Evolutionary conservation across 768 basidiomycete species (phyloP).

Genomic region (Macrolepiota fuliginosa): DNA sequence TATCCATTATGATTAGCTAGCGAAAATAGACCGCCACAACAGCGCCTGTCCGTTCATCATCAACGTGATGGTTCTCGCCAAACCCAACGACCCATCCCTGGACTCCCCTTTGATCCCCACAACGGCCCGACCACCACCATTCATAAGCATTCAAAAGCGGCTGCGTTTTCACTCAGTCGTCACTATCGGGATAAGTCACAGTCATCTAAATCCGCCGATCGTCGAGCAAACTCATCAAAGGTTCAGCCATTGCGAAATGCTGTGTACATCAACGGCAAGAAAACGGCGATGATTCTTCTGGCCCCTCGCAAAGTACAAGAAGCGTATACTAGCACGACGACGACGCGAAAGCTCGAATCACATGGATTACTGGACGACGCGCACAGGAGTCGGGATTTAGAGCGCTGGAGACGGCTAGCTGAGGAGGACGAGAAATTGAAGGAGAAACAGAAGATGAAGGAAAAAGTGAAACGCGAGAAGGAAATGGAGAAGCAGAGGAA

Average conservation of each 20-base stretch:
- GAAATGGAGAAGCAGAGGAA: conserved; percentile 27
- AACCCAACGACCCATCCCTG: not conserved
- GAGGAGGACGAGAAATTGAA: conserved; percentile 22
- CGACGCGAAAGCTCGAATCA: conserved; percentile 63
- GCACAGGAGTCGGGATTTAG: conserved; percentile 31
- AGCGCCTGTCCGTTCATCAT: conserved; percentile 63
- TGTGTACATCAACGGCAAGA: conserved; percentile 25
- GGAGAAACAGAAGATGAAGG: conserved; percentile 21
- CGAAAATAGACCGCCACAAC: conserved; percentile 39
- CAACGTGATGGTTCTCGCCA: conserved; percentile 27
- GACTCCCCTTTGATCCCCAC: conserved; percentile 42
- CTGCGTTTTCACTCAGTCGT: conserved; percentile 78
- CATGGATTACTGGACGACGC: conserved; percentile 63
- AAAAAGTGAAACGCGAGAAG: conserved; percentile 22
- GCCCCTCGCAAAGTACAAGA: conserved; percentile 77
- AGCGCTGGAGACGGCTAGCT: conserved; percentile 14
- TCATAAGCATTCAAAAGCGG: conserved; percentile 79
- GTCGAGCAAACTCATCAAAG: conserved; percentile 22
- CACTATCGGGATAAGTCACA: conserved; percentile 37
- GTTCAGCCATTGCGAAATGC: conserved; percentile 17
- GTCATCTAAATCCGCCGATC: conserved; percentile 14
- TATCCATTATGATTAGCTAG: not conserved
- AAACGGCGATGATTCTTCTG: conserved; percentile 56
- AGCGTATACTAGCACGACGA: conserved; percentile 73
- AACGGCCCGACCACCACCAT: conserved; percentile 66